Percentiles rank a stretch among this genome's conserved stretches.
Evolutionary conservation across 192 early-diverging fungal genomes (phyloP).

Genomic region (Haplosporangium gracile): DNA sequence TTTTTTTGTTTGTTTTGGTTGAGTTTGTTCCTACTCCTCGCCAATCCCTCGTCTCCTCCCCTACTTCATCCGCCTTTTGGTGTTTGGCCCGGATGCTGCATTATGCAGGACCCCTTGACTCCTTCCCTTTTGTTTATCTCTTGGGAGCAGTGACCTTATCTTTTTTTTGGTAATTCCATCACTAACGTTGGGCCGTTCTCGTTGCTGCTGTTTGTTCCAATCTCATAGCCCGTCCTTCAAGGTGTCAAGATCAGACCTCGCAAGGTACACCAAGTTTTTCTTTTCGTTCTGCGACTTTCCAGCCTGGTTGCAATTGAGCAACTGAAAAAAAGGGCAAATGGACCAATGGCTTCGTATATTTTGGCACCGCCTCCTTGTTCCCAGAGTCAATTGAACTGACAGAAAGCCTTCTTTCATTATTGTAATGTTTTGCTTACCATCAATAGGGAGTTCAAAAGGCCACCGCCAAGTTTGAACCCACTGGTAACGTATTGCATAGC

Average conservation of each 20-base stretch:
- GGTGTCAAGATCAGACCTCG: conserved; percentile 78
- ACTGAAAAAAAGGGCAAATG: neutral
- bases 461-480: conserved; percentile 74
- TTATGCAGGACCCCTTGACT: neutral
- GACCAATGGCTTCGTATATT: neutral
- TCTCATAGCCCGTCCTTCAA: conserved; percentile 67
- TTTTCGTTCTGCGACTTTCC: neutral
- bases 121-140: neutral
- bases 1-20: neutral
- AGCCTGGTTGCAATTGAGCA: neutral
- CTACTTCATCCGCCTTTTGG: conserved; percentile 2
- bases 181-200: neutral
- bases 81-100: neutral
- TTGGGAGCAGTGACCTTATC: neutral
- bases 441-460: conserved; percentile 74
- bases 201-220: too few relatives aligned
- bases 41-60: neutral
- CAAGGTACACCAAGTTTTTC: conserved; percentile 60
- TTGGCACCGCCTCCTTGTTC: conserved; percentile 1
- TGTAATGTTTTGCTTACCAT: conserved; percentile 1
- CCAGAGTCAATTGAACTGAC: neutral
- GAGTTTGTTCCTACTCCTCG: neutral
- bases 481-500: conserved; percentile 50
- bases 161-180: neutral
- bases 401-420: neutral